Evolutionary conservation across 805 yeast genomes (phyloP), one percentile per base, ranked within the genome.

Genomic region (Isabelozyma pseudorhagii): DNA sequence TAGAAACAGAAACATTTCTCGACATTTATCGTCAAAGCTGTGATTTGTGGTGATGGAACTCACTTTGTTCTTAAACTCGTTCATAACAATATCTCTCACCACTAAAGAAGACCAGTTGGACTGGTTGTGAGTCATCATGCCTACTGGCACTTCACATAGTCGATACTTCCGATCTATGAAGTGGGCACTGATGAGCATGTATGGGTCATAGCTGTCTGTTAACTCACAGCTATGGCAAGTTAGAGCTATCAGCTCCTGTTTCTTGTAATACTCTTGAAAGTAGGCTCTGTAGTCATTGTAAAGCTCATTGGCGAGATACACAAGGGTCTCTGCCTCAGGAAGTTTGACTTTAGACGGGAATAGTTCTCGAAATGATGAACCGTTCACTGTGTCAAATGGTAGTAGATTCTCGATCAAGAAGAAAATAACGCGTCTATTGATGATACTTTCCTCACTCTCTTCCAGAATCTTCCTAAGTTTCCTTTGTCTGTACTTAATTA

Each of bases 181-280:
- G 21, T 57, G 62, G 15, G 54, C 51, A 43, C 56, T 55, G 15
- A 58, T 47, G 40, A 61, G 59, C 18, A 62, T 46, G 44, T 49
- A 55, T 3, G 59, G 54, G 8, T 52, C 38, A 7, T 46, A 31
- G 34, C 48, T 50, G 17, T 44, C 28, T 0, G 49, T 34, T 2
- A 56, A 51, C 9, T 47, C 42, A 66, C 64, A 64, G 36, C 56
- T 54, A 48, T 62, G 62, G 31, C 58, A 51, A 7, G 65, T 56
- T 10, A 63, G 40, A 9, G 62, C 57, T 28, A 60, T 50, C 27
- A 44, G 46, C 8, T 48, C 46, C 6, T 45, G 47, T 10, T 40
- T 45, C 21, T 42, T 39, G 39, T 62, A 61, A 40, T 54, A 58
- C 11, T 49, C 29, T 28, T 50, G 46, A 41, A 64, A 62, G 41